Conservation (phyloP, 345 rosid species). For the Camelina laxa region DNA sequence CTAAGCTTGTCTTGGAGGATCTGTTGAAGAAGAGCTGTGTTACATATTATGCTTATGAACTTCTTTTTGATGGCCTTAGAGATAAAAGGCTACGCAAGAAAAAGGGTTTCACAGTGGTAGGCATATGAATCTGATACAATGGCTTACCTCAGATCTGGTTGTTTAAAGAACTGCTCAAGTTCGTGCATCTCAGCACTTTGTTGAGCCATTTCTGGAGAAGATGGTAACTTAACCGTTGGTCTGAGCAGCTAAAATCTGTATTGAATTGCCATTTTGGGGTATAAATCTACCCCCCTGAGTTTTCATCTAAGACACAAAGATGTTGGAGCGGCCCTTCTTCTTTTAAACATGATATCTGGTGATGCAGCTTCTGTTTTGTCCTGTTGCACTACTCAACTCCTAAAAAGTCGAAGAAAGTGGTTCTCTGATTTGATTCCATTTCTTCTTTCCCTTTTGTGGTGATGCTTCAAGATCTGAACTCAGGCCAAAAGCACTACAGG, state of each 20-base stretch:
- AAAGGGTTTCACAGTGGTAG: conserved; percentile 42
- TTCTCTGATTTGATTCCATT: not conserved
- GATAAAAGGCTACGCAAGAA: conserved; percentile 72
- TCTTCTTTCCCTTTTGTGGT: conserved; percentile 4
- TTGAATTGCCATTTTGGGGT: not conserved
- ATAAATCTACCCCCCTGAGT: not conserved
- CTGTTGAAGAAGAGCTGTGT: conserved; percentile 79
- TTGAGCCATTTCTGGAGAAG: conserved; percentile 16
- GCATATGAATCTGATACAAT: conserved; percentile 30
- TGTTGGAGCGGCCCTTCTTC: not conserved
- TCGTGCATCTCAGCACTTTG: not conserved
- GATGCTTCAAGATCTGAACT: conserved; percentile 7
- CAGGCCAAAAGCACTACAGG: not conserved
- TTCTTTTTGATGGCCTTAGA: conserved; percentile 81
- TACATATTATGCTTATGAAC: conserved; percentile 83
- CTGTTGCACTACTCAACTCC: not conserved
- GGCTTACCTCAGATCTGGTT: conserved; percentile 14
- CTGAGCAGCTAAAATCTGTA: not conserved
- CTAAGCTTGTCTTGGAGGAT: conserved; percentile 89
- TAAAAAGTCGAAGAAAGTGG: conserved; percentile 1
- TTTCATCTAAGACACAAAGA: not conserved
- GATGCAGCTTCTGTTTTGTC: too few species aligned
- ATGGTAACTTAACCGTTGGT: conserved; percentile 5
- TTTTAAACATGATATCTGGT: not conserved
- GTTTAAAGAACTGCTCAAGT: not conserved